phyloP scores from a whole-genome alignment of 345 rosid genomes.

The Trapa bicornis region DNA sequence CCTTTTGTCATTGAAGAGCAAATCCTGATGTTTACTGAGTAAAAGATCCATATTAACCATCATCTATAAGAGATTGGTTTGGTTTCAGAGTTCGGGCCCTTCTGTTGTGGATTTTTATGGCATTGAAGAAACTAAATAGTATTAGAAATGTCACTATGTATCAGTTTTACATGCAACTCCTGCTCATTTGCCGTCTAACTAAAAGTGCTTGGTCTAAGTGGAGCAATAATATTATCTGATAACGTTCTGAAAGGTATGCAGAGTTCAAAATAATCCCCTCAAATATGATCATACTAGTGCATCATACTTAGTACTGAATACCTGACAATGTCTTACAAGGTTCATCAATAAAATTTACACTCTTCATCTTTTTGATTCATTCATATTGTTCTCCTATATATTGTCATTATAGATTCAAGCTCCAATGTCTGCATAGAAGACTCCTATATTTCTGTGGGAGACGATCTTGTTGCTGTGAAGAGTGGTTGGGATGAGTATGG shows the following conservation, averaged over 20 bases:
- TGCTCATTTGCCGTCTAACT: background rate
- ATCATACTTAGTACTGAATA: background rate
- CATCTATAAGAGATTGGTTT: background rate
- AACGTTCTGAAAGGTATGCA: background rate
- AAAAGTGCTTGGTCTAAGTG: background rate
- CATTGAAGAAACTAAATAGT: background rate
- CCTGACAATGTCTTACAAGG: background rate
- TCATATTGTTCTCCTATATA: background rate
- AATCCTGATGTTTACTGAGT: background rate
- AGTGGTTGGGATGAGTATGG: constrained; percentile 98
- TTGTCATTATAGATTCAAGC: constrained; percentile 59
- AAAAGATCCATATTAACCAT: background rate
- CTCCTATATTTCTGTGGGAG: constrained; percentile 75
- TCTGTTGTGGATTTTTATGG: background rate
- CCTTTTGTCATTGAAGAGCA: background rate
- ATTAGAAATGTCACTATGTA: background rate
- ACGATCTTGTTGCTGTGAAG: constrained; percentile 75
- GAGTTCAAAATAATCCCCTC: background rate
- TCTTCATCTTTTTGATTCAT: background rate
- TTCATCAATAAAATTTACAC: background rate
- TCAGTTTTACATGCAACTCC: background rate
- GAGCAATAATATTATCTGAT: background rate
- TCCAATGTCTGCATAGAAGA: constrained; percentile 88
- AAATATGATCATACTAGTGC: background rate
- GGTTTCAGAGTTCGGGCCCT: background rate